Conservation (phyloP, 2,329 filamentous ascomycete genomes). For the Pyrenophora tritici-repentis region DNA sequence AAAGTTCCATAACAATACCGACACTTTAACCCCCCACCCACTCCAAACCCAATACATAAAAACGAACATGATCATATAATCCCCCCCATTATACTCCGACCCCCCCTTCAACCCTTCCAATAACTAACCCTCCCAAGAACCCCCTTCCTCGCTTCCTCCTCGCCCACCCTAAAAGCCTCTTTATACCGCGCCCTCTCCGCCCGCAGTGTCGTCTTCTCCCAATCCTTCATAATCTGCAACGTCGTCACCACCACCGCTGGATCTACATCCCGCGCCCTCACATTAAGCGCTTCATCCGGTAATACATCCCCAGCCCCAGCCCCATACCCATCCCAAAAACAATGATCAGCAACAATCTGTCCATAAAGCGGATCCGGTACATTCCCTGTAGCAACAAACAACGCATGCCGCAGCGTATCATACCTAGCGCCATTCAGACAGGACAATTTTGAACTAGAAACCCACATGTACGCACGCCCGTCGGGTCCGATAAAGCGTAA, state of each 20-base stretch:
- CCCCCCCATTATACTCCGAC: too few species aligned
- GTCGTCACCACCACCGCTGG: slow-evolving; percentile 37
- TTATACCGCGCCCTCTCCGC: slow-evolving; percentile 21
- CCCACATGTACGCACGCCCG: slow-evolving; percentile 37
- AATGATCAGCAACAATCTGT: slow-evolving; percentile 43
- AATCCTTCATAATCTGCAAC: slow-evolving; percentile 42
- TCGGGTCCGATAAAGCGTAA: slow-evolving; percentile 39
- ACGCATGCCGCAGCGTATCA: slow-evolving; percentile 39
- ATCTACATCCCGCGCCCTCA: slow-evolving; percentile 32
- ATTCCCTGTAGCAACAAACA: slow-evolving; percentile 31
- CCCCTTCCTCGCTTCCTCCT: slow-evolving; percentile 26
- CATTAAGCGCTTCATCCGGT: slow-evolving; percentile 38
- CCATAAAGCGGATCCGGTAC: slow-evolving; percentile 39
- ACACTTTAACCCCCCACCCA: too few species aligned
- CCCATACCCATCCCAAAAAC: slow-evolving; percentile 41
- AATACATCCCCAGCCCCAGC: slow-evolving; percentile 23
- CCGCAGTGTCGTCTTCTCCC: slow-evolving; percentile 36
- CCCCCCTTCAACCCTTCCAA: slow-evolving; percentile 23
- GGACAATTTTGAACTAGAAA: slow-evolving; percentile 32
- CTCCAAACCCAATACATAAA: too few species aligned
- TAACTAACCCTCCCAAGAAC: slow-evolving; percentile 33
- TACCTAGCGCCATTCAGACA: slow-evolving; percentile 32
- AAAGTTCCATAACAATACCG: too few species aligned
- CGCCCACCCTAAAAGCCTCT: slow-evolving; percentile 26
- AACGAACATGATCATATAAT: too few species aligned